Conservation (phyloP, 2,329 filamentous ascomycete species). For the Diaporthe citri region DNA sequence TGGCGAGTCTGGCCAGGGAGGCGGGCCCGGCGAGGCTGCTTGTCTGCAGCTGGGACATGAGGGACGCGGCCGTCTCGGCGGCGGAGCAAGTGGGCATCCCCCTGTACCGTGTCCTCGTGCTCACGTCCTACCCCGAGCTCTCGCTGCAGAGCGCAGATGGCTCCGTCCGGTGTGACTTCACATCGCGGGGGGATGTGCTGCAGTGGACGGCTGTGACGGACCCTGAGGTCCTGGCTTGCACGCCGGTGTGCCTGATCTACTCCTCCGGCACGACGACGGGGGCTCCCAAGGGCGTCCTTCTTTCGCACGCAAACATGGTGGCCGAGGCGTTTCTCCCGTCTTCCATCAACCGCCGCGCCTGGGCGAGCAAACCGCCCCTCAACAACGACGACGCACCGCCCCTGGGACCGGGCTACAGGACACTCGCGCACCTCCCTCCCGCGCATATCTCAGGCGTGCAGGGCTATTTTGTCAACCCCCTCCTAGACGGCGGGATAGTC, state of each 20-base stretch:
- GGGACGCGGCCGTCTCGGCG: not conserved
- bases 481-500: conserved; percentile 3
- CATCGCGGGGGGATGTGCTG: not conserved
- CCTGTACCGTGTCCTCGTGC: not conserved
- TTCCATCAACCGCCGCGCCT: not conserved
- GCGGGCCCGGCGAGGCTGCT: not conserved
- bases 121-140: not conserved
- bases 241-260: not conserved
- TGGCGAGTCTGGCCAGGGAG: not conserved
- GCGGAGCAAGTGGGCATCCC: not conserved
- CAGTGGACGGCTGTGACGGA: not conserved
- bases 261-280: not conserved
- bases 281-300: not conserved
- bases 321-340: not conserved
- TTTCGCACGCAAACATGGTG: conserved; percentile 8
- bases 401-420: not conserved
- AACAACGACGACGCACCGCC: not conserved
- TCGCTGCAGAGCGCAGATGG: not conserved
- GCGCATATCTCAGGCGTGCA: not conserved
- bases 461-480: not conserved
- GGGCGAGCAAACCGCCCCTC: not conserved
- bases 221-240: not conserved
- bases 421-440: not conserved
- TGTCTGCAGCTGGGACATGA: not conserved
- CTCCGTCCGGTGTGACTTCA: not conserved